These are phyloP conservation scores for Cytospora paraplurivora DNA, from an alignment of 2,329 filamentous ascomycete genomes.

Conservation along the genomic window DNA sequence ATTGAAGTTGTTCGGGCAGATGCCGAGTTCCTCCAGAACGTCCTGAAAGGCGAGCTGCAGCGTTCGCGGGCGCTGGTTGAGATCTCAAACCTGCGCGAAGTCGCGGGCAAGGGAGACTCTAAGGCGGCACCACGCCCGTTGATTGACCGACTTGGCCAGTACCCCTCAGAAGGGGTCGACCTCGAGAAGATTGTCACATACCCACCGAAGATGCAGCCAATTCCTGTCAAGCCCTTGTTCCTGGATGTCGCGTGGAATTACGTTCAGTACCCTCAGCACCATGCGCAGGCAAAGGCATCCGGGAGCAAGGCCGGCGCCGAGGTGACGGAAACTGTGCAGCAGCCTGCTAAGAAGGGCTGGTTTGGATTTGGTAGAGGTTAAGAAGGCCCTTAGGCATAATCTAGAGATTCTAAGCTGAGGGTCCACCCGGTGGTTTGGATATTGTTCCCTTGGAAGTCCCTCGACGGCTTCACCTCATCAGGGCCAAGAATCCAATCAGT, in stretches of 20 bases:
- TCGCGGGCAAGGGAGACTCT: slow-evolving; percentile 45
- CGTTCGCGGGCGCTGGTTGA: slow-evolving; percentile 86
- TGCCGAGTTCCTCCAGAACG: slow-evolving; percentile 58
- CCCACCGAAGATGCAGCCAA: slow-evolving; percentile 77
- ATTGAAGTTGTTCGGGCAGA: slow-evolving; percentile 67
- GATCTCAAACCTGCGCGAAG: slow-evolving; percentile 66
- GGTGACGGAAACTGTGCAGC: slow-evolving; percentile 43
- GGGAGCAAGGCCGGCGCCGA: slow-evolving; percentile 36
- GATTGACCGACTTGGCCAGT: slow-evolving; percentile 74
- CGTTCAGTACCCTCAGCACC: slow-evolving; percentile 80
- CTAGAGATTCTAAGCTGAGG: slow-evolving; percentile 6
- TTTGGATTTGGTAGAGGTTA: slow-evolving; percentile 68
- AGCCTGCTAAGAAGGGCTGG: slow-evolving; percentile 70
- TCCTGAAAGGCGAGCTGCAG: slow-evolving; percentile 72
- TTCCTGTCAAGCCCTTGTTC: slow-evolving; percentile 94
- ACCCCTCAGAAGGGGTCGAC: slow-evolving; percentile 70
- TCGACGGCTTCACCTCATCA: slow-evolving; percentile 6
- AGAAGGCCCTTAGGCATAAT: slow-evolving; percentile 23
- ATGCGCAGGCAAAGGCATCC: slow-evolving; percentile 32
- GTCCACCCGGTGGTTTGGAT: neutral
- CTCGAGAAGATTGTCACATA: slow-evolving; percentile 82
- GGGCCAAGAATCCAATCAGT: too few relatives aligned
- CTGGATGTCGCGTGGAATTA: slow-evolving; percentile 98
- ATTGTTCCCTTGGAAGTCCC: slow-evolving; percentile 1
- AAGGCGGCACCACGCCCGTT: slow-evolving; percentile 53